Evolutionary conservation across 2,329 filamentous ascomycete species (phyloP).

Genomic region (Sclerotiophoma versabilis): DNA sequence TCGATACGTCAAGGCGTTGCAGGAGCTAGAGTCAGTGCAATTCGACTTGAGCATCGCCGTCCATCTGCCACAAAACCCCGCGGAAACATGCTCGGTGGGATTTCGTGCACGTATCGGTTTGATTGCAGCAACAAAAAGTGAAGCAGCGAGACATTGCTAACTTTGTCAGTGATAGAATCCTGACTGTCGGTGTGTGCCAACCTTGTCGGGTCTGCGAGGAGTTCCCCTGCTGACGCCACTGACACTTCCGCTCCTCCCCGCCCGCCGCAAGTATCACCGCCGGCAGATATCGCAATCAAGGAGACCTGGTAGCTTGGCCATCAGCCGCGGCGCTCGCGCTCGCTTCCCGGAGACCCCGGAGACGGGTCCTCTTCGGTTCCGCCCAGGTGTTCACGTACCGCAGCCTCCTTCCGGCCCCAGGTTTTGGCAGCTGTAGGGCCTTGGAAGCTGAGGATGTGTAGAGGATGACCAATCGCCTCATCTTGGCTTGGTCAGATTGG

Average conservation of each 20-base stretch:
- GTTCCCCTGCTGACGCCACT: conserved; percentile 9
- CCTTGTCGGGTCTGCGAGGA: conserved; percentile 6
- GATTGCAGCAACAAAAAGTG: conserved; percentile 2
- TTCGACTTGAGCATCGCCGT: conserved; percentile 8
- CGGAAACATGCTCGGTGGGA: conserved; percentile 15
- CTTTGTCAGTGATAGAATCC: not conserved
- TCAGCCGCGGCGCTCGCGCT: conserved; percentile 2
- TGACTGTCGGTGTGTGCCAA: conserved; percentile 13
- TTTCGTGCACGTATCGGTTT: conserved; percentile 14
- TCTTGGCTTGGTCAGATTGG: not conserved
- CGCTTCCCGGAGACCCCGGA: conserved; percentile 5
- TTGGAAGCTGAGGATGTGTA: not conserved
- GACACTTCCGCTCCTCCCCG: conserved; percentile 16
- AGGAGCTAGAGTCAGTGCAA: conserved; percentile 8
- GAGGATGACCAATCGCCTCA: conserved; percentile 5
- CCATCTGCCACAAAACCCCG: not conserved
- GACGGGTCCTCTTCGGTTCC: conserved; percentile 10
- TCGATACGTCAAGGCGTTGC: conserved; percentile 2
- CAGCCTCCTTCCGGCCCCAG: conserved; percentile 12
- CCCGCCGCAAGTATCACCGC: conserved; percentile 15
- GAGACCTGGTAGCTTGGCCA: not conserved
- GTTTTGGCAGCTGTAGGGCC: conserved; percentile 4
- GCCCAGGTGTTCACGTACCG: conserved; percentile 6
- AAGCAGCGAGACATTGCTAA: conserved; percentile 14
- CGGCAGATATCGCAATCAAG: conserved; percentile 7